Base-by-base conservation (phyloP, 1,284 basidiomycete species). In the Ganoderma leucocontextum region DNA sequence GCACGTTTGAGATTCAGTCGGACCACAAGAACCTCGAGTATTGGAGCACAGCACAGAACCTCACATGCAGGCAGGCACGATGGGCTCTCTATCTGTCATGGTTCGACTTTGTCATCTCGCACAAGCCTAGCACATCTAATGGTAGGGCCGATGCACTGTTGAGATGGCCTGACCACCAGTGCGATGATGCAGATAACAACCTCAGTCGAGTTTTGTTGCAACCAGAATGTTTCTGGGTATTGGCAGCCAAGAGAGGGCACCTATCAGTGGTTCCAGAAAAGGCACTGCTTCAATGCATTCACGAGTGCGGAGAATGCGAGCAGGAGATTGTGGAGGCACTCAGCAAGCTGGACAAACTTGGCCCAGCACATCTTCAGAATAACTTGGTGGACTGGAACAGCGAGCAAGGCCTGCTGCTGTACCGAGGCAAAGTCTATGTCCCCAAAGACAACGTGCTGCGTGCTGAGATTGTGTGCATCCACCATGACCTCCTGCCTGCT, bases 71-170 rank as follows among this genome's bases (percentile, higher is more conserved):
- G n/a, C n/a, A n/a, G n/a, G n/a, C n/a, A 67, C 68, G 81, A 2
- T 88, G 84, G 86, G 72, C 73, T 0, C 64, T 79, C 0, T 63
- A 76, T 25, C 72, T 88, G 0, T 60, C 78, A 0, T 47, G 78
- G 6, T 85, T 78, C 69, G 67, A 83, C 53, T 83, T 83, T 68
- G 39, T 39, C 39, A 39, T 39, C 39, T 39, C 39, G 9, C 39
- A 39, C 39, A 39, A 39, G 39, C 39, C 84, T 0, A 83, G 85
- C 0, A 73, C 71, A 12, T 39, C 68, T 6, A 81, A 80, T 52
- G 67, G 67, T 0, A 77, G 79, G 38, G 72, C 83, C 0, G 83
- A 88, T 68, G 74, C 81, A 0, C 74, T 88, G 1, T 85, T 83
- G 0, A 59, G 79, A n/a, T 58, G 79, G 35, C 62, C 76, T 15